Percentiles rank a stretch among this genome's conserved stretches.
Conservation (phyloP, 495 filamentous ascomycete genomes). For the Hypoxylon rickii region DNA sequence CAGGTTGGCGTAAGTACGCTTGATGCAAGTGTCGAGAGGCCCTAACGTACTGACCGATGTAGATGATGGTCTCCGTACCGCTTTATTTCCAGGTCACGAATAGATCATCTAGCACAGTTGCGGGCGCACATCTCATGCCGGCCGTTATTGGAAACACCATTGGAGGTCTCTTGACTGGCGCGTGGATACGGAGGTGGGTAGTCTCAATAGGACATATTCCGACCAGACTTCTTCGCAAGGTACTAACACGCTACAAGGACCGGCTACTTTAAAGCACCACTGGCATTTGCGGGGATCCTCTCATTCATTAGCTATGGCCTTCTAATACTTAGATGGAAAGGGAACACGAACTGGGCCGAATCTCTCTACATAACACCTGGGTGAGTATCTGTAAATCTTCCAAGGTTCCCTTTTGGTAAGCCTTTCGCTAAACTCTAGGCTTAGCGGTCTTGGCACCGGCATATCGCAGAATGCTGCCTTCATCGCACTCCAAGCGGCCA, state of each 20-base stretch:
- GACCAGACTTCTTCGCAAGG: not conserved
- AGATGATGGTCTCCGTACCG: slow-evolving; percentile 64
- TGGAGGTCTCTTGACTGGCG: slow-evolving; percentile 64
- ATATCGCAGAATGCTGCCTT: slow-evolving; percentile 59
- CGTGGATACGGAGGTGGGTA: slow-evolving; percentile 53
- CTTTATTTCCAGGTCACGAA: slow-evolving; percentile 72
- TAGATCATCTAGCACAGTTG: slow-evolving; percentile 56
- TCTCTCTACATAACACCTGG: slow-evolving; percentile 67
- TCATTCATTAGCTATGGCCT: slow-evolving; percentile 58
- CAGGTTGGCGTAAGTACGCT: slow-evolving; percentile 60
- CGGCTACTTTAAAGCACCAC: slow-evolving; percentile 61
- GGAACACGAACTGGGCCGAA: slow-evolving; percentile 62
- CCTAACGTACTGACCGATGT: slow-evolving; percentile 4
- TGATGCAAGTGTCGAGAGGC: slow-evolving; percentile 14
- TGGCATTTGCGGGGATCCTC: slow-evolving; percentile 55
- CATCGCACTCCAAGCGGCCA: slow-evolving; percentile 58
- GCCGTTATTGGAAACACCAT: slow-evolving; percentile 68
- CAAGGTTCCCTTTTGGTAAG: too few relatives aligned
- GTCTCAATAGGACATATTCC: not conserved
- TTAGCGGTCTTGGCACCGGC: slow-evolving; percentile 57
- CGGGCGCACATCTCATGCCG: slow-evolving; percentile 66
- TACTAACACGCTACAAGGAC: slow-evolving; percentile 44
- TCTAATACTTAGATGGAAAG: slow-evolving; percentile 65
- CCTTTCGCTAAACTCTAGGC: too few relatives aligned
- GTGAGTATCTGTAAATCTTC: too few relatives aligned